Evolutionary conservation across 352 stramenopile genomes (phyloP).

Genomic region (Pythium volutum): DNA sequence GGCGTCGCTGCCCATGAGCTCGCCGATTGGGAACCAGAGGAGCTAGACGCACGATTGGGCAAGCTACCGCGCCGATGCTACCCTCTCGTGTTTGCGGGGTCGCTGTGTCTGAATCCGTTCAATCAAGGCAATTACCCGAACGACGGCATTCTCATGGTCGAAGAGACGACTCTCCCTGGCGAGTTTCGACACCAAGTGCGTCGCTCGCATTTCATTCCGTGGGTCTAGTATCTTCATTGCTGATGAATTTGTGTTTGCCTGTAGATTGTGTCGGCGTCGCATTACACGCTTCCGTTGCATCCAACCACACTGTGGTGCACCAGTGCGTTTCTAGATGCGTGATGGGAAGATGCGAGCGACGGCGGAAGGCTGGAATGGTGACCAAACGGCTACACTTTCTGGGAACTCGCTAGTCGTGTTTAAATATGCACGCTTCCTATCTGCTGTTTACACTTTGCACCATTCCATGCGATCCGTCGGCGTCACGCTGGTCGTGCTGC

Average conservation of each 20-base stretch:
- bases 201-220: background rate
- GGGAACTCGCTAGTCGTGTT: background rate
- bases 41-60: conserved; percentile 53
- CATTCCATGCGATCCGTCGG: background rate
- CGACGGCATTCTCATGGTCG: conserved; percentile 59
- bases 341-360: background rate
- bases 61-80: conserved; percentile 64
- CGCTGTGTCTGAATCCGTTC: conserved; percentile 71
- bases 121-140: conserved; percentile 74
- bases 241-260: background rate
- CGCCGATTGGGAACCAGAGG: conserved; percentile 29
- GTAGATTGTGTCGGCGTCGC: conserved; percentile 47
- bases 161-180: conserved; percentile 61
- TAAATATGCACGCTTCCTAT: background rate
- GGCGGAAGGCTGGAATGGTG: background rate
- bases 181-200: conserved; percentile 65
- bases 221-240: background rate
- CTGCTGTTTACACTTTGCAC: background rate
- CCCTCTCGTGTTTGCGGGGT: conserved; percentile 57
- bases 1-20: conserved; percentile 62
- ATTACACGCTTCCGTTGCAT: conserved; percentile 61
- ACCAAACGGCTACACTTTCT: background rate
- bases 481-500: background rate
- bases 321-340: conserved; percentile 48
- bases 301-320: conserved; percentile 46